Percentiles rank a stretch among this genome's conserved stretches.
Evolutionary conservation across 2,329 filamentous ascomycete genomes (phyloP).

Genomic region (Penicillium sp.): DNA sequence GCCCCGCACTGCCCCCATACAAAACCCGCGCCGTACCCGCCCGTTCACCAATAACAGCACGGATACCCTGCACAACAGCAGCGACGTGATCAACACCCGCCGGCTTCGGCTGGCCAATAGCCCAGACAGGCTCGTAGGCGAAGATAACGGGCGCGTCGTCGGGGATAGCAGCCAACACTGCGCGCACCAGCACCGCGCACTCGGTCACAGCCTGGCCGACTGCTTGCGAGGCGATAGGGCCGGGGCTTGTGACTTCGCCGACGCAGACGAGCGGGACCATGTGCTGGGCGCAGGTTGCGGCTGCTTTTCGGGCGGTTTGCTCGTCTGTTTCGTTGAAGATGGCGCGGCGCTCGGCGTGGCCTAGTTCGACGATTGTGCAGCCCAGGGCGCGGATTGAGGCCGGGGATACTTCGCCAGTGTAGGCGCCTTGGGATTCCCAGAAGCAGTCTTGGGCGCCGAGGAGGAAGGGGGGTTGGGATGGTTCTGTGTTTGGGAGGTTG

Average conservation of each 20-base stretch:
- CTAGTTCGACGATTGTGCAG: slow-evolving; percentile 70
- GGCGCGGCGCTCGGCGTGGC: slow-evolving; percentile 73
- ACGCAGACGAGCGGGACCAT: slow-evolving; percentile 78
- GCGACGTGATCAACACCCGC: slow-evolving; percentile 71
- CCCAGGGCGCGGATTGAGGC: slow-evolving; percentile 64
- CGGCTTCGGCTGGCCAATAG: slow-evolving; percentile 72
- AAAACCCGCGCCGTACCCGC: slow-evolving; percentile 64
- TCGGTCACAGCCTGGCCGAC: slow-evolving; percentile 62
- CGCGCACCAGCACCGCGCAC: slow-evolving; percentile 63
- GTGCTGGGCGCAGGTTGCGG: slow-evolving; percentile 64
- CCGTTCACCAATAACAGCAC: slow-evolving; percentile 52
- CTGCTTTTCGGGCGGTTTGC: slow-evolving; percentile 65
- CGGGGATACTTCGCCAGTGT: slow-evolving; percentile 75
- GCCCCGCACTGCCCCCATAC: slow-evolving; percentile 80
- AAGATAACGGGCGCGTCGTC: slow-evolving; percentile 67
- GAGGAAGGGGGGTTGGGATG: slow-evolving; percentile 49
- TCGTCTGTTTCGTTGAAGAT: slow-evolving; percentile 74
- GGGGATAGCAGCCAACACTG: slow-evolving; percentile 61
- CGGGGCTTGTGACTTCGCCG: slow-evolving; percentile 61
- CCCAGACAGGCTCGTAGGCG: slow-evolving; percentile 87
- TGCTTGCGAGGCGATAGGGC: slow-evolving; percentile 46
- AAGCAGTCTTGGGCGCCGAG: slow-evolving; percentile 75
- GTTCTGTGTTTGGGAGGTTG: slow-evolving; percentile 15
- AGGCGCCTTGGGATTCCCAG: slow-evolving; percentile 67
- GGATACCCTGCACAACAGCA: slow-evolving; percentile 64